Evolutionary conservation across 2,329 filamentous ascomycete species (phyloP).

Genomic region (Penicillium sp.): DNA sequence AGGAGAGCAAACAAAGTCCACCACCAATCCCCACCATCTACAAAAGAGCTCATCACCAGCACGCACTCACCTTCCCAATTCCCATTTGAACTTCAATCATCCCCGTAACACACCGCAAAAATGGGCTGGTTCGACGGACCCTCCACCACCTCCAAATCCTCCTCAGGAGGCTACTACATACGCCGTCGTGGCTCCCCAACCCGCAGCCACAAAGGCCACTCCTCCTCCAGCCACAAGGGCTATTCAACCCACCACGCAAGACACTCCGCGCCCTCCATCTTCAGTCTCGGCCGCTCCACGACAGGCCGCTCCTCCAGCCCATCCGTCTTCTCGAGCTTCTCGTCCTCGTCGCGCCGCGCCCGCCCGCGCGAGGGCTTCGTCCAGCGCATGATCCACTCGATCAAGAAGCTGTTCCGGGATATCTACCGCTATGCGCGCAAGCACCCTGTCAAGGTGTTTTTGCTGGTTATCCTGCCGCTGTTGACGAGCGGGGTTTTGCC

Average conservation of each 20-base stretch:
- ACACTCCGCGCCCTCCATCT: slow-evolving; percentile 50
- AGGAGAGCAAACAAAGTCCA: neutral
- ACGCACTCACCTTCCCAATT: neutral
- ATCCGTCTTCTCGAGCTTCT: slow-evolving; percentile 60
- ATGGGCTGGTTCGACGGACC: slow-evolving; percentile 53
- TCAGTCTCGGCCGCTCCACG: slow-evolving; percentile 43
- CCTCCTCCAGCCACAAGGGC: slow-evolving; percentile 37
- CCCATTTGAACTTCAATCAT: neutral
- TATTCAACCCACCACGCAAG: slow-evolving; percentile 40
- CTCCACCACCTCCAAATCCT: slow-evolving; percentile 27
- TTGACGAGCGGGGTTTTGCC: slow-evolving; percentile 80
- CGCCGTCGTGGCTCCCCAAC: slow-evolving; percentile 42
- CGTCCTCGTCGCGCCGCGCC: slow-evolving; percentile 75
- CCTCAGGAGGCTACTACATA: slow-evolving; percentile 33
- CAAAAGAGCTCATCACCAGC: neutral
- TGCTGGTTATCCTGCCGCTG: slow-evolving; percentile 83
- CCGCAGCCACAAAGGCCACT: slow-evolving; percentile 33
- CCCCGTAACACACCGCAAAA: slow-evolving; percentile 5
- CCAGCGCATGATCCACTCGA: slow-evolving; percentile 69
- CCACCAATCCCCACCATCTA: neutral
- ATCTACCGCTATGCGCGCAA: slow-evolving; percentile 78
- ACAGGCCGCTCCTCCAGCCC: slow-evolving; percentile 37
- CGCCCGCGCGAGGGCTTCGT: slow-evolving; percentile 77
- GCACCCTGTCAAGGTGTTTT: slow-evolving; percentile 84
- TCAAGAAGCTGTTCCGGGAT: slow-evolving; percentile 78